Percentiles rank a stretch among this genome's conserved stretches.
Conservation (phyloP, 192 early-diverging fungal species). For the Piromyces sp. region DNA sequence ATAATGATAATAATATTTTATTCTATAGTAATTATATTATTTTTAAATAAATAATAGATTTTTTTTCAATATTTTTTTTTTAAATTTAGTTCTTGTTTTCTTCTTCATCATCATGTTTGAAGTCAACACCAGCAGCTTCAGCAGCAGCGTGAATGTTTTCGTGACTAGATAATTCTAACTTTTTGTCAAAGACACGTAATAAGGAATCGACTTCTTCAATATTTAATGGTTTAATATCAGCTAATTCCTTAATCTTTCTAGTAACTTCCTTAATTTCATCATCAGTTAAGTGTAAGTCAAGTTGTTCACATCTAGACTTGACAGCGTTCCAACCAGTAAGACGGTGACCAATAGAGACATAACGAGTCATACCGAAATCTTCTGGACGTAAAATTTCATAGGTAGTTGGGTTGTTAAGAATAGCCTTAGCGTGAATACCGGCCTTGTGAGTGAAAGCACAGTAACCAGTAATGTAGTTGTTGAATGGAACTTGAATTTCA, state of each 20-base stretch:
- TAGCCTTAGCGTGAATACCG: constrained; percentile 98
- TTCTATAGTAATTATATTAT: no score
- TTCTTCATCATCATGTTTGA: no score
- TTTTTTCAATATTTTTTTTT: no score
- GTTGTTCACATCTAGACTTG: constrained; percentile 92
- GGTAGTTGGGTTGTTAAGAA: constrained; percentile 94
- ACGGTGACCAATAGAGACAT: constrained; percentile 91
- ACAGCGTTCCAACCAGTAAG: constrained; percentile 98
- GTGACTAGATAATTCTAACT: neutral
- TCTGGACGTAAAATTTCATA: constrained; percentile 97
- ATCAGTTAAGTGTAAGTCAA: constrained; percentile 67
- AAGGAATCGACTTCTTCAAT: constrained; percentile 87
- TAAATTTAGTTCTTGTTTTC: no score
- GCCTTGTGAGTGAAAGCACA: constrained; percentile 99
- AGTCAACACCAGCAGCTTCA: no score
- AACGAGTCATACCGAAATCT: constrained; percentile 92
- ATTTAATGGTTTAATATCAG: constrained; percentile 63
- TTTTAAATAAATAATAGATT: no score
- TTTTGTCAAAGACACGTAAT: constrained; percentile 47
- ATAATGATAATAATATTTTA: no score
- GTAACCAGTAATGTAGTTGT: constrained; percentile 98
- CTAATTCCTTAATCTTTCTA: constrained; percentile 81
- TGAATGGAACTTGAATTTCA: constrained; percentile 90
- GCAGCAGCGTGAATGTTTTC: no score
- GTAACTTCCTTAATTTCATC: constrained; percentile 82